Percentiles rank a stretch among this genome's conserved stretches.
These are phyloP conservation scores for Aspergillus quadricinctus DNA, from an alignment of 2,329 filamentous ascomycete species.

Conservation along the genomic window DNA sequence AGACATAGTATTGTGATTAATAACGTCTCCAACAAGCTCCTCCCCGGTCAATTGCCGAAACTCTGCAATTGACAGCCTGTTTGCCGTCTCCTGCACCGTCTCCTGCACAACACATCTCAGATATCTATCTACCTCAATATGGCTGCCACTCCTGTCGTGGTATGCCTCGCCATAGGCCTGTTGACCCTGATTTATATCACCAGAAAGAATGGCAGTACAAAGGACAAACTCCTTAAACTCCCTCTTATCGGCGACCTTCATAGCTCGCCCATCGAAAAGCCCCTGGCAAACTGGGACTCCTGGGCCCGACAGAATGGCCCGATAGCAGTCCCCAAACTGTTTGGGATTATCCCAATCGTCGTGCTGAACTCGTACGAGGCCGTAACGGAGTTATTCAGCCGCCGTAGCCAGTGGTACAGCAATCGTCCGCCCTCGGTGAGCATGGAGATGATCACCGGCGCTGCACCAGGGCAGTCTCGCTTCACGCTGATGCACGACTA, in stretches of 20 bases:
- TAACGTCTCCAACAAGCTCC: too few species aligned
- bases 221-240: conserved; percentile 13
- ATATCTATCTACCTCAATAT: neutral
- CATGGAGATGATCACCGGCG: conserved; percentile 36
- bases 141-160: neutral
- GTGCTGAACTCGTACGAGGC: conserved; percentile 34
- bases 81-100: too few species aligned
- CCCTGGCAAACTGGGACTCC: conserved; percentile 27
- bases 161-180: conserved; percentile 2
- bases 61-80: too few species aligned
- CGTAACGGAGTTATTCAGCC: conserved; percentile 39
- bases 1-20: too few species aligned
- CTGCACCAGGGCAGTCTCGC: conserved; percentile 15
- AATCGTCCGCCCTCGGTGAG: conserved; percentile 36
- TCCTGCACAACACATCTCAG: too few species aligned
- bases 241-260: conserved; percentile 31
- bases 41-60: too few species aligned
- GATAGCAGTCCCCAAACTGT: conserved; percentile 22
- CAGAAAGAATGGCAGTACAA: neutral
- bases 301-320: conserved; percentile 35
- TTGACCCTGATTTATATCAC: conserved; percentile 6
- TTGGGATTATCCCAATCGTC: conserved; percentile 36
- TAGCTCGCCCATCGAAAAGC: conserved; percentile 23
- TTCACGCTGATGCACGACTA: conserved; percentile 47
- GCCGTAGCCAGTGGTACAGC: conserved; percentile 38